These are phyloP conservation scores for Salix viminalis DNA, from an alignment of 345 rosid genomes.

Conservation along the genomic window DNA sequence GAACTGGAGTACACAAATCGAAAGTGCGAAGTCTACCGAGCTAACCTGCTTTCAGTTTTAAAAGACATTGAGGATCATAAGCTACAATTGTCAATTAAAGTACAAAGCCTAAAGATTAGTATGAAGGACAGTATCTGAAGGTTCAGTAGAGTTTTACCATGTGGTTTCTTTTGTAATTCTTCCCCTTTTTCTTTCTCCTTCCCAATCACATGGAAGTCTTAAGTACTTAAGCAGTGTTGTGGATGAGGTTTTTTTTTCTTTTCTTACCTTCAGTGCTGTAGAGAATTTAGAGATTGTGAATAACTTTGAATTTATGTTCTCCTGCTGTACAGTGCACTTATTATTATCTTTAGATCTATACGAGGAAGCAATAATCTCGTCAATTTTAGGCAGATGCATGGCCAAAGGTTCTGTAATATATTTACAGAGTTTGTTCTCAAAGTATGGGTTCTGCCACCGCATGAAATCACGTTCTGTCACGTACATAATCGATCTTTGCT, in stretches of 20 bases:
- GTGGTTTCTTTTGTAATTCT: neutral
- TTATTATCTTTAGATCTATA: neutral
- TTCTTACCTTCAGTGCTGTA: neutral
- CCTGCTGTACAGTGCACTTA: neutral
- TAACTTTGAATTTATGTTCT: neutral
- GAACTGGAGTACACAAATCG: constrained; percentile 39
- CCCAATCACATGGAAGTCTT: neutral
- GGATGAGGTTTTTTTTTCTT: neutral
- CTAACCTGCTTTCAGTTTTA: constrained; percentile 43
- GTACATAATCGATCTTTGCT: neutral
- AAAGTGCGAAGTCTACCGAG: constrained; percentile 45
- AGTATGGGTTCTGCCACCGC: neutral
- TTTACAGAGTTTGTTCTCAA: neutral
- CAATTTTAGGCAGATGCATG: neutral
- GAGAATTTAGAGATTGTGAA: neutral
- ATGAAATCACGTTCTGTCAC: neutral
- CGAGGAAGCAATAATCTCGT: neutral
- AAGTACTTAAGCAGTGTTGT: neutral
- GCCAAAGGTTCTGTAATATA: neutral
- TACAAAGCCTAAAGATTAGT: constrained; percentile 43
- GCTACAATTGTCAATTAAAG: constrained; percentile 46
- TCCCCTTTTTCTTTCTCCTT: neutral
- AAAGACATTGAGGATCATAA: constrained; percentile 54
- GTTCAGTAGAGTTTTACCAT: neutral
- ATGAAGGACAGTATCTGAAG: constrained; percentile 38